Base-by-base conservation (phyloP, 1,139 yeast species). In the Kodamaea arcana region DNA sequence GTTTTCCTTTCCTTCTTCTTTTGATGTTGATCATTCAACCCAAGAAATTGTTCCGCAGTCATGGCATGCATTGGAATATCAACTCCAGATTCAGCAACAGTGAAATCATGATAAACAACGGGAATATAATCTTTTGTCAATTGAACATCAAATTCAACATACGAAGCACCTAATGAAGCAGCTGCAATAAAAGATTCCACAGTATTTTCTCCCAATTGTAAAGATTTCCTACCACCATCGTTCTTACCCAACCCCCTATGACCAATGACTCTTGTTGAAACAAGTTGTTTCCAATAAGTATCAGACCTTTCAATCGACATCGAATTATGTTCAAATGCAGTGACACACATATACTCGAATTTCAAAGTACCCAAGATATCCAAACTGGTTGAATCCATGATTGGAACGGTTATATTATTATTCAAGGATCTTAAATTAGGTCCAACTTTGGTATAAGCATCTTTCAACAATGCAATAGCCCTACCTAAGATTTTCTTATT, bases 231-330 rank as follows among this genome's bases (percentile, higher is more conserved):
- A 32, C 75, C 73, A 43, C 78, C 74, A 28, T 69, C 66, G 60
- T 92, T 92, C 64, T 88, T 90, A 45, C 98, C 98, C 46, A 88
- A 68, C 6, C 98, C 98, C 51, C 98, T 78, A 55, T 92, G 98
- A 2, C 98, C 98, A 61, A 92, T 92, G 24, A 92, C 95, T 43
- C 96, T 72, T 2, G 97, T 86, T 0, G 94, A 78, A 4, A 83
- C 90, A 41, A 87, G 66, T 25, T 92, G 87, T 54, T 85, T 86
- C 97, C 97, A 92, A 59, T 88, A 90, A 1, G 94, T 83, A 37
- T 86, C 85, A 2, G 90, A 77, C 50, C 84, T 73, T 31, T 75
- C 77, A 16, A 84, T 62, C 7, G 75, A 74, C 80, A 84, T 78
- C 23, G 77, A 72, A 8, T 82, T 78, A 54, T 90, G 96, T 25